Conservation (phyloP, 2,329 filamentous ascomycete genomes). For the Neonectria hederae region DNA sequence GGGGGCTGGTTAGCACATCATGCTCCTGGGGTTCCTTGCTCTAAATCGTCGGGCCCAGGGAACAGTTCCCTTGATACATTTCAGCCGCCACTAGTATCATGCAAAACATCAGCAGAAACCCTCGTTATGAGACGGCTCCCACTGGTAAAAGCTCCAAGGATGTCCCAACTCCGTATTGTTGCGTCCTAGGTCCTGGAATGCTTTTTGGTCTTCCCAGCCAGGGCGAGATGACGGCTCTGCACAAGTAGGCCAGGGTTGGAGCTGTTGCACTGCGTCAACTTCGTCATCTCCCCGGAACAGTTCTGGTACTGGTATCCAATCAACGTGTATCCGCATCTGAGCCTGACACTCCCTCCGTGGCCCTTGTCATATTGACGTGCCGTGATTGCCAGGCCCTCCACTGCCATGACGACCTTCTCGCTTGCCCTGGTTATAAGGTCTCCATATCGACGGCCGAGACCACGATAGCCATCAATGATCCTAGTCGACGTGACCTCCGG, state of each 20-base stretch:
- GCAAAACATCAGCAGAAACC: slow-evolving; percentile 8
- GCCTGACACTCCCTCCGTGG: slow-evolving; percentile 20
- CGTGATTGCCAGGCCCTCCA: slow-evolving; percentile 19
- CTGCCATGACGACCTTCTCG: slow-evolving; percentile 6
- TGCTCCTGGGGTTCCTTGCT: slow-evolving; percentile 5
- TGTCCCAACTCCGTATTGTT: not conserved
- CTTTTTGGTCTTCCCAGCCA: not conserved
- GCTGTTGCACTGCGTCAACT: slow-evolving; percentile 29
- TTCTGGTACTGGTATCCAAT: slow-evolving; percentile 33
- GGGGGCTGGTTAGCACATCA: slow-evolving; percentile 17
- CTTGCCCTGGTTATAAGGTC: slow-evolving; percentile 9
- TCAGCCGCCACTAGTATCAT: not conserved
- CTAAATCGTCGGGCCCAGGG: slow-evolving; percentile 4
- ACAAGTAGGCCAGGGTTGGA: slow-evolving; percentile 9
- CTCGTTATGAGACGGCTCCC: slow-evolving; percentile 4
- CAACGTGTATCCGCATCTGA: slow-evolving; percentile 23
- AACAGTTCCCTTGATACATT: not conserved
- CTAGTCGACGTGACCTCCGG: slow-evolving; percentile 20
- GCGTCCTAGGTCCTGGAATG: not conserved
- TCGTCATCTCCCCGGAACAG: slow-evolving; percentile 29
- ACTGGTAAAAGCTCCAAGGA: not conserved
- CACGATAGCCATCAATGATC: slow-evolving; percentile 24
- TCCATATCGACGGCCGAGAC: slow-evolving; percentile 18
- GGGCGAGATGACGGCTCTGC: slow-evolving; percentile 19
- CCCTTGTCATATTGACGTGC: slow-evolving; percentile 25